Percentiles rank a stretch among this genome's conserved stretches.
Conservation (phyloP, 2,329 filamentous ascomycete species). For the Aureobasidium sp. region DNA sequence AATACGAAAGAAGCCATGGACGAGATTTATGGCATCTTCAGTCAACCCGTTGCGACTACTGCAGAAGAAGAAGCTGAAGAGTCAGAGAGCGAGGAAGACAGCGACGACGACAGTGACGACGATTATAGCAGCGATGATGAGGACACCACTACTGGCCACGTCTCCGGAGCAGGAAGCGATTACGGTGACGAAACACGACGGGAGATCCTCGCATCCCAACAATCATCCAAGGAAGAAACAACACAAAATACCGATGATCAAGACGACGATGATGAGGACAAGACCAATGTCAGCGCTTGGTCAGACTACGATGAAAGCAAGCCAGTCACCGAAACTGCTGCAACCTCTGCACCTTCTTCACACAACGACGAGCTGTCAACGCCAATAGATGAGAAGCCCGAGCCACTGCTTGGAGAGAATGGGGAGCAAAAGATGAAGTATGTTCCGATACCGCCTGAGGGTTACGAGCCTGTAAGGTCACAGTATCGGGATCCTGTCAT, state of each 20-base stretch:
- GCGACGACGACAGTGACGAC: conserved; percentile 58
- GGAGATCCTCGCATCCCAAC: conserved; percentile 41
- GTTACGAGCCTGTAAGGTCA: conserved; percentile 66
- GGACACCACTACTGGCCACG: conserved; percentile 67
- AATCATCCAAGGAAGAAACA: conserved; percentile 23
- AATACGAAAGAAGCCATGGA: conserved; percentile 93
- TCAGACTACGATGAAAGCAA: conserved; percentile 76
- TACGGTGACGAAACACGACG: conserved; percentile 55
- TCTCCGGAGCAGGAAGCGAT: conserved; percentile 57
- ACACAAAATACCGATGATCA: conserved; percentile 29
- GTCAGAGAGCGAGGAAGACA: conserved; percentile 59
- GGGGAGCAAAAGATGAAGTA: conserved; percentile 55
- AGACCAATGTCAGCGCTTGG: conserved; percentile 64
- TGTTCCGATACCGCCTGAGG: conserved; percentile 74
- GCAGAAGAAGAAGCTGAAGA: conserved; percentile 39
- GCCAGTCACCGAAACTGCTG: conserved; percentile 22
- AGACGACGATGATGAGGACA: conserved; percentile 31
- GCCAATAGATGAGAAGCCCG: conserved; percentile 38
- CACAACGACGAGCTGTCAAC: conserved; percentile 21
- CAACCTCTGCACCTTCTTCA: conserved; percentile 33
- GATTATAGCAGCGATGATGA: conserved; percentile 82
- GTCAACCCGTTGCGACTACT: conserved; percentile 62
- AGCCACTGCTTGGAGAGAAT: conserved; percentile 38
- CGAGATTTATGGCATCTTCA: conserved; percentile 96
- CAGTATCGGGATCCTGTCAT: conserved; percentile 75